phyloP scores from a whole-genome alignment of 2,329 filamentous ascomycete species.

The Paraphaeosphaeria sporulosa region DNA sequence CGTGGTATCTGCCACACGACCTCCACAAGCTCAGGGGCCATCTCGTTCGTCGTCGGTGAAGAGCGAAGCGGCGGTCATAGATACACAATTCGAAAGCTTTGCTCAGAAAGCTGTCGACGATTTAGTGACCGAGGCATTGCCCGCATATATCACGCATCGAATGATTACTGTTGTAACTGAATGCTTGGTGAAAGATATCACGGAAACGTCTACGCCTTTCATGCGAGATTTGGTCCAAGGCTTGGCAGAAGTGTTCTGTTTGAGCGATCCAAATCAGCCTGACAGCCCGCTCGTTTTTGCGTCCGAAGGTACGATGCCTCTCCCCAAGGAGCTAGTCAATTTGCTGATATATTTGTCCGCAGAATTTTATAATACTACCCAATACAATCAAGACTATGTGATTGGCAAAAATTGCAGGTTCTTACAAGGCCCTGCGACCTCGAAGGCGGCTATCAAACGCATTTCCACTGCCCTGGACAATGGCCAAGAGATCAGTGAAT shows the following conservation, averaged over 20 bases:
- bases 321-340: neutral
- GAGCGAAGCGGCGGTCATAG: constrained; percentile 55
- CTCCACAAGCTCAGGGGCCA: constrained; percentile 49
- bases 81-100: constrained; percentile 65
- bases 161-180: constrained; percentile 72
- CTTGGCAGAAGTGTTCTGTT: constrained; percentile 75
- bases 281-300: constrained; percentile 79
- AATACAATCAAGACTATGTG: constrained; percentile 74
- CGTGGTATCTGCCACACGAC: constrained; percentile 55
- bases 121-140: constrained; percentile 70
- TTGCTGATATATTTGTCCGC: neutral
- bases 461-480: constrained; percentile 66
- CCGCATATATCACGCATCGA: constrained; percentile 71
- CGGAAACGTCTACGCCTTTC: constrained; percentile 67
- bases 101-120: constrained; percentile 67
- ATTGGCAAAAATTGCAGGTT: constrained; percentile 80
- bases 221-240: constrained; percentile 72
- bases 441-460: constrained; percentile 65
- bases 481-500: constrained; percentile 73
- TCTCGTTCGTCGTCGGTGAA: constrained; percentile 20
- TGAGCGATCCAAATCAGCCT: constrained; percentile 73
- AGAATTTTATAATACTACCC: constrained; percentile 76
- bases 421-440: constrained; percentile 75
- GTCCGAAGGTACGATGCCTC: constrained; percentile 65
- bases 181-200: constrained; percentile 71